phyloP scores from a whole-genome alignment of 2,329 filamentous ascomycete species.

The Ophiostoma triangulosporum region DNA sequence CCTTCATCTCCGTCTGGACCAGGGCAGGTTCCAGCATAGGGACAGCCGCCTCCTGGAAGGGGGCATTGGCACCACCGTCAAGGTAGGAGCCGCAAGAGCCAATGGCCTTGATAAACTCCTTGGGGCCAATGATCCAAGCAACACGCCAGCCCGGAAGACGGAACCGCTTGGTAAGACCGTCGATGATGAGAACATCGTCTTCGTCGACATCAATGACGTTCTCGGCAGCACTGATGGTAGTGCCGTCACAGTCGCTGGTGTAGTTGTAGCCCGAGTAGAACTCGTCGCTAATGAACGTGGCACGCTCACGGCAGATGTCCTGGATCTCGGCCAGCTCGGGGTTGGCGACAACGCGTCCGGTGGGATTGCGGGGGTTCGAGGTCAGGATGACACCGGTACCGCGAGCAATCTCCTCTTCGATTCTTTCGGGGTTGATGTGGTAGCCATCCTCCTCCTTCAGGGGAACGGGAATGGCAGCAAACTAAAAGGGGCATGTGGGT shows the following conservation, averaged over 20 bases:
- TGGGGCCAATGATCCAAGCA: constrained; percentile 89
- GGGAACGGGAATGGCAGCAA: constrained; percentile 75
- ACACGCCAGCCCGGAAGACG: constrained; percentile 92
- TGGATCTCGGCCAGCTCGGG: constrained; percentile 82
- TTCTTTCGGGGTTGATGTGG: constrained; percentile 86
- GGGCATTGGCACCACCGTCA: constrained; percentile 85
- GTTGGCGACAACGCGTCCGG: constrained; percentile 73
- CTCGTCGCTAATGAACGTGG: constrained; percentile 88
- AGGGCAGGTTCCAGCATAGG: constrained; percentile 80
- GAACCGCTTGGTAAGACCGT: constrained; percentile 94
- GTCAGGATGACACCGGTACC: constrained; percentile 83
- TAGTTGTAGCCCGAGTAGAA: constrained; percentile 98
- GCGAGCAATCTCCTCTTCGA: constrained; percentile 78
- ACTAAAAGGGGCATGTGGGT: constrained; percentile 31
- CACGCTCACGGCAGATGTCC: constrained; percentile 78
- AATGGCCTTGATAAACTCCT: constrained; percentile 90
- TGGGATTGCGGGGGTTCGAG: constrained; percentile 91
- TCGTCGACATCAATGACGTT: constrained; percentile 83
- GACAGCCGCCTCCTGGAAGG: constrained; percentile 88
- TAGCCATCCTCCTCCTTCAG: constrained; percentile 77
- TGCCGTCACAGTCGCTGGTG: constrained; percentile 79
- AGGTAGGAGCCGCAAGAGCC: constrained; percentile 88
- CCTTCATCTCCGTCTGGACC: constrained; percentile 75
- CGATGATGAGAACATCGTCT: constrained; percentile 86
- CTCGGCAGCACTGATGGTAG: constrained; percentile 75